Conservation (phyloP, 768 basidiomycete genomes). For the Suillus hirtellus region DNA sequence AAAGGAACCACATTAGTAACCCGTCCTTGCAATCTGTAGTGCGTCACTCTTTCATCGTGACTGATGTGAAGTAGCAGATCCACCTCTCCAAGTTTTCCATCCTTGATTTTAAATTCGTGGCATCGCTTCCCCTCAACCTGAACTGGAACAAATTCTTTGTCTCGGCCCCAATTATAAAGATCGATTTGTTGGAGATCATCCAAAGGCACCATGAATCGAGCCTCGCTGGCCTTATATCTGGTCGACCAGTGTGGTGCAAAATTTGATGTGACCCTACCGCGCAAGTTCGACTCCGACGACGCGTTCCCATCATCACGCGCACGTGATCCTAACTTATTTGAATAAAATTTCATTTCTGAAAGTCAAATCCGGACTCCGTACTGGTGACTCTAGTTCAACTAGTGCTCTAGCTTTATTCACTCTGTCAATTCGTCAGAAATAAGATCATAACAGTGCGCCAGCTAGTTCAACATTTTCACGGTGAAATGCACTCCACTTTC, state of each 20-base stretch:
- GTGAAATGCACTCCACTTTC: background rate
- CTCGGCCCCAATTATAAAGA: background rate
- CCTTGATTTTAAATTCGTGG: background rate
- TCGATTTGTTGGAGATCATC: background rate
- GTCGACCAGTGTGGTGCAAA: background rate
- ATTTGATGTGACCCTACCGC: too few species aligned
- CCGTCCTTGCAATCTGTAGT: conserved; percentile 1
- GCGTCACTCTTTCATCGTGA: background rate
- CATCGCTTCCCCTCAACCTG: background rate
- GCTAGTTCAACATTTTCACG: background rate
- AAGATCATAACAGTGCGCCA: background rate
- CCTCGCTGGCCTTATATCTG: background rate
- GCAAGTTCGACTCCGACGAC: background rate
- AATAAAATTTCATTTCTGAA: too few species aligned
- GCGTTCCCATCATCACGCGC: background rate
- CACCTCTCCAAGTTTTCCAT: background rate
- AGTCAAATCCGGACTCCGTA: too few species aligned
- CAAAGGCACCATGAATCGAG: conserved; percentile 5
- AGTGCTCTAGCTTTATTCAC: too few species aligned
- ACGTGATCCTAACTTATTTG: background rate
- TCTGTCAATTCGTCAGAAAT: background rate
- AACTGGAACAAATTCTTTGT: background rate
- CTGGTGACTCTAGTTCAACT: too few species aligned
- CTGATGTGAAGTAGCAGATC: background rate
- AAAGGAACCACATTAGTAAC: background rate